A percentile compares a stretch with the other conserved stretches of the same genome.
These are phyloP conservation scores for Trichoderma asperellum DNA, from an alignment of 2,329 filamentous ascomycete genomes.

Conservation along the genomic window DNA sequence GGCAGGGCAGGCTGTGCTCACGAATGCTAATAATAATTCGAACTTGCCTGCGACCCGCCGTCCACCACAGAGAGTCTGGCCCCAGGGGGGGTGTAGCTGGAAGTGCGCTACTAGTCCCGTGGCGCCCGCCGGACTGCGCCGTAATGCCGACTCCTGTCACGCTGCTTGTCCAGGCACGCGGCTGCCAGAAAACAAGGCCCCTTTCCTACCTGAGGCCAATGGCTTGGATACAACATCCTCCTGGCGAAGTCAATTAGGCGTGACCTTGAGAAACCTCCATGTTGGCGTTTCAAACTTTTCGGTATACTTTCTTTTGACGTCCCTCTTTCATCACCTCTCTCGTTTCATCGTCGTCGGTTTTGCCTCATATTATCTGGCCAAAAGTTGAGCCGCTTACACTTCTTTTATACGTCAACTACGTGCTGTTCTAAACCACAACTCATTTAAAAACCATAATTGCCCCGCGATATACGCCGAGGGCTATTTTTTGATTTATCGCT, in stretches of 20 bases:
- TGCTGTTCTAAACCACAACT: too few species aligned
- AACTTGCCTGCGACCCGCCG: background rate
- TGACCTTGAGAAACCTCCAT: background rate
- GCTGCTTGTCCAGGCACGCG: background rate
- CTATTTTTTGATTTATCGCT: background rate
- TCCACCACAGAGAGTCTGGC: background rate
- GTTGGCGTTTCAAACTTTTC: background rate
- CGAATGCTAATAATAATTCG: constrained; percentile 30
- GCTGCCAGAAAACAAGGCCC: constrained; percentile 22
- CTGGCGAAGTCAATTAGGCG: constrained; percentile 5
- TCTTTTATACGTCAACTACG: too few species aligned
- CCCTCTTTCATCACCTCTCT: background rate
- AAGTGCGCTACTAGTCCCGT: background rate
- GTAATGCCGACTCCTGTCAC: constrained; percentile 15
- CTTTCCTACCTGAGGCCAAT: constrained; percentile 7
- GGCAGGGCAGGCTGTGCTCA: constrained; percentile 25
- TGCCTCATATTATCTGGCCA: too few species aligned
- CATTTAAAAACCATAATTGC: too few species aligned
- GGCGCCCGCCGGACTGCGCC: constrained; percentile 25
- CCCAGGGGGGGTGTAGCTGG: constrained; percentile 5
- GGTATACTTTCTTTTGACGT: constrained; percentile 2
- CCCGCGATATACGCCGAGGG: background rate
- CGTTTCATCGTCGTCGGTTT: background rate
- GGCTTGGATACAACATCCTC: constrained; percentile 13
- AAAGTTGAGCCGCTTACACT: too few species aligned